These are phyloP conservation scores for Serendipita vermifera DNA, from an alignment of 768 basidiomycete species.

Conservation along the genomic window DNA sequence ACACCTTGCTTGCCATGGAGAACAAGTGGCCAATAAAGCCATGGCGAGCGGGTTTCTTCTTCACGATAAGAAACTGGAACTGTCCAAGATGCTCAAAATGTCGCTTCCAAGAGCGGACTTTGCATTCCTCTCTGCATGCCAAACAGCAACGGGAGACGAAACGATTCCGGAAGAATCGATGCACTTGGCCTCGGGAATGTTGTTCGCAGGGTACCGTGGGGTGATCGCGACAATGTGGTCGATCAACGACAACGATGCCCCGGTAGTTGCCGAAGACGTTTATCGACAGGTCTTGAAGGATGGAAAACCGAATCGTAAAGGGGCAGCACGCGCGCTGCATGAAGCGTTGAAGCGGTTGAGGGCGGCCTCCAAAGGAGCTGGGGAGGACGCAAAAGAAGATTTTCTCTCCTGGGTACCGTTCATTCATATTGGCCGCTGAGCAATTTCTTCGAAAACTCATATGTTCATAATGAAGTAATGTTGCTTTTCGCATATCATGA, in stretches of 20 bases:
- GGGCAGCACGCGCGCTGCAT: too few relatives aligned
- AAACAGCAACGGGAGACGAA: conserved; percentile 20
- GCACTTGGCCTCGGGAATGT: conserved; percentile 23
- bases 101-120: conserved; percentile 17
- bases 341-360: too few relatives aligned
- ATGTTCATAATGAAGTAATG: too few relatives aligned
- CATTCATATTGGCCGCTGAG: too few relatives aligned
- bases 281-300: conserved; percentile 18
- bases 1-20: conserved; percentile 25
- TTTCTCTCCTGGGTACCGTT: too few relatives aligned
- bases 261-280: conserved; percentile 23
- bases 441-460: too few relatives aligned
- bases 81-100: conserved; percentile 20
- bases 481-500: too few relatives aligned
- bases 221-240: conserved; percentile 28
- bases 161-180: conserved; percentile 21
- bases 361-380: too few relatives aligned
- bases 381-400: too few relatives aligned
- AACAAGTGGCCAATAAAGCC: conserved; percentile 17
- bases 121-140: conserved; percentile 24
- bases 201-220: conserved; percentile 23
- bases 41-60: conserved; percentile 22
- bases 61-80: conserved; percentile 17
- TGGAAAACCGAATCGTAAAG: too few relatives aligned
- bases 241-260: conserved; percentile 28